Evolutionary conservation across 2,329 filamentous ascomycete species (phyloP).

Genomic region (Blumeria graminis): DNA sequence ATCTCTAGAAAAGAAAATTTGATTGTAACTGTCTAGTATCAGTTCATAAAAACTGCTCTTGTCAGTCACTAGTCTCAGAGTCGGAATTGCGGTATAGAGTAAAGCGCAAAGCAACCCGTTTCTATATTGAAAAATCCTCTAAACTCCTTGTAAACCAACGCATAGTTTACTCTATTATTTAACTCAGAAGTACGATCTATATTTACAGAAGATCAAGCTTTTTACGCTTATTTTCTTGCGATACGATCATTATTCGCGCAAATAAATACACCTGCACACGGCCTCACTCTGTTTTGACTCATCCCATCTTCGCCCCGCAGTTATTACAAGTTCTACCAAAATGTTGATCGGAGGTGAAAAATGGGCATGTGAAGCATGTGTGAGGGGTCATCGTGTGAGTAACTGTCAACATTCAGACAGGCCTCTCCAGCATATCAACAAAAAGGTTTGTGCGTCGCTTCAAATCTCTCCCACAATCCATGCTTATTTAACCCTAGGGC

Average conservation of each 20-base stretch:
- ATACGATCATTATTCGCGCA: background rate
- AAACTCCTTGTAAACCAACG: background rate
- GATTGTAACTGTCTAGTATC: too few relatives aligned
- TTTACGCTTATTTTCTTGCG: background rate
- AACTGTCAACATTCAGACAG: conserved; percentile 92
- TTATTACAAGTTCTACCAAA: conserved; percentile 7
- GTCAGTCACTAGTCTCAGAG: too few relatives aligned
- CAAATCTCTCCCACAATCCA: background rate
- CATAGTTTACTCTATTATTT: background rate
- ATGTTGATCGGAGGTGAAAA: conserved; percentile 92
- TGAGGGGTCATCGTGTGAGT: conserved; percentile 94
- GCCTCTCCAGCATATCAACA: conserved; percentile 81
- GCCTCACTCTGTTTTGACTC: background rate
- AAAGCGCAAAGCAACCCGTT: too few relatives aligned
- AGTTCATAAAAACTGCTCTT: too few relatives aligned
- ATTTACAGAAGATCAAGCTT: background rate
- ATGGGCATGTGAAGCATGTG: conserved; percentile 78
- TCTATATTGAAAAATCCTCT: background rate
- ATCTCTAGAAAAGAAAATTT: too few relatives aligned
- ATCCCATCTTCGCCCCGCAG: background rate
- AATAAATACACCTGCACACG: background rate
- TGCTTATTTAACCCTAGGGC: conserved; percentile 22
- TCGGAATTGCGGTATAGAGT: too few relatives aligned
- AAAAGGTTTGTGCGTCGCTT: conserved; percentile 28
- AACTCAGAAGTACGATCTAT: background rate